phyloP scores from a whole-genome alignment of 129 eudicot species.

The Tagetes erecta region DNA sequence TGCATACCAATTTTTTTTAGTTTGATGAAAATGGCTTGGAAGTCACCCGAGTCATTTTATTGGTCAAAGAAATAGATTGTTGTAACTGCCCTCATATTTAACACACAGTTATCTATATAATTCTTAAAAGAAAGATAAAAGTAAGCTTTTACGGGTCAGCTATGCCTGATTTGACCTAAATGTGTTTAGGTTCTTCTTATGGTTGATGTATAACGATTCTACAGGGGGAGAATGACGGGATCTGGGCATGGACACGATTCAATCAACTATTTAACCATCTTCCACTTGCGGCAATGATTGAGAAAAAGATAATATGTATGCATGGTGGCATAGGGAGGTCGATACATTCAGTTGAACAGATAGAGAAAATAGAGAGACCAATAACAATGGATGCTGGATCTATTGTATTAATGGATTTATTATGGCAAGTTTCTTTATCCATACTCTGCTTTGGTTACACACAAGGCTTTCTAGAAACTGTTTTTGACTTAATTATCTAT shows the following conservation, averaged over 20 bases:
- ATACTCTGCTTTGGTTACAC: not conserved
- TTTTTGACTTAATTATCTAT: constrained; percentile 1
- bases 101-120: not conserved
- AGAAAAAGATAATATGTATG: constrained; percentile 94
- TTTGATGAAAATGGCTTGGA: not conserved
- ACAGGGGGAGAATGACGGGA: constrained; percentile 97
- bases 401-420: constrained; percentile 80
- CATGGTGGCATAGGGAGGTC: constrained; percentile 99
- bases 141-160: not conserved
- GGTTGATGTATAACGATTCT: constrained; percentile 9
- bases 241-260: constrained; percentile 98
- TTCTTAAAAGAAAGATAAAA: not conserved
- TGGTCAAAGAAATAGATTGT: not conserved
- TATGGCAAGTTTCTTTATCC: constrained; percentile 53
- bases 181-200: constrained; percentile 18
- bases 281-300: constrained; percentile 94
- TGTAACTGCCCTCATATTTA: not conserved
- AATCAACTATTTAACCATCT: constrained; percentile 91
- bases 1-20: not conserved
- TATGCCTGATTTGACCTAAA: constrained; percentile 2
- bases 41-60: constrained; percentile 9
- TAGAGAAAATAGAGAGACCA: constrained; percentile 98
- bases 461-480: constrained; percentile 18
- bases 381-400: constrained; percentile 99
- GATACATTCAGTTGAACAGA: constrained; percentile 88